Conservation (phyloP, 208 protist species). For the Endotrypanum monterogeii region DNA sequence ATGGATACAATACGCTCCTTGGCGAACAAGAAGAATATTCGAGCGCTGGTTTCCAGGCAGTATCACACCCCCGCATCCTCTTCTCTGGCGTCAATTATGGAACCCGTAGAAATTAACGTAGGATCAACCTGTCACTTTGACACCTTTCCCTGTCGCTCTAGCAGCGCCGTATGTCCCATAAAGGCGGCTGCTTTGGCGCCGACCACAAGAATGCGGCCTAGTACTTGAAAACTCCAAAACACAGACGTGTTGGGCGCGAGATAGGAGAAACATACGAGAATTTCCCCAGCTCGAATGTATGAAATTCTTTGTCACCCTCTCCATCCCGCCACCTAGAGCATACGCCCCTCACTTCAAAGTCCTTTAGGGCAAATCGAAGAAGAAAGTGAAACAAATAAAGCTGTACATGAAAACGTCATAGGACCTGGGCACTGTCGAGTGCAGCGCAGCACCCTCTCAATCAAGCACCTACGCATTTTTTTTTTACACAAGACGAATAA, state of each 20-base stretch:
- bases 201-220: background rate
- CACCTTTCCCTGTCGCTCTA: background rate
- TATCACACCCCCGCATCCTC: background rate
- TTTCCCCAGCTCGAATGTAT: no score
- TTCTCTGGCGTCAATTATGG: background rate
- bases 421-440: background rate
- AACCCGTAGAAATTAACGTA: background rate
- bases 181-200: background rate
- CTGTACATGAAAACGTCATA: slow-evolving; percentile 4
- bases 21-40: background rate
- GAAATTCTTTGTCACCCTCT: background rate
- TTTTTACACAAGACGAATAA: slow-evolving; percentile 23
- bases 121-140: background rate
- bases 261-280: background rate
- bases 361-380: background rate
- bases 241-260: background rate
- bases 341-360: background rate
- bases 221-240: background rate
- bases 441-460: background rate
- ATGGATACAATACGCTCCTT: background rate
- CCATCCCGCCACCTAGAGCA: background rate
- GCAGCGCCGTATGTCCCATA: background rate
- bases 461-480: background rate
- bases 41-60: background rate
- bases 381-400: background rate